phyloP scores from a whole-genome alignment of 306 rosid genomes.

The Oemleria cerasiformis region DNA sequence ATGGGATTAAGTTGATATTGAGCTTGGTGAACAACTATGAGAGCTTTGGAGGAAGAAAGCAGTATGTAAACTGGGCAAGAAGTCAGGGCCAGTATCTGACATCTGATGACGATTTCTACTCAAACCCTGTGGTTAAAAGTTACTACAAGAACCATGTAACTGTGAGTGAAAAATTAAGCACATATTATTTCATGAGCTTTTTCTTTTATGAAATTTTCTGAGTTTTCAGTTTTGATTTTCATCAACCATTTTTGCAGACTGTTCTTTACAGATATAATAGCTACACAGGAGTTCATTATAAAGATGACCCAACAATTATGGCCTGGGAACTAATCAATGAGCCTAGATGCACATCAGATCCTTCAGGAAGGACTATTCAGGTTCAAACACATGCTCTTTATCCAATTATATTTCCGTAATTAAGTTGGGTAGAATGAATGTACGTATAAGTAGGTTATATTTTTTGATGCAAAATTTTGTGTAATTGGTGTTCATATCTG shows the following conservation, averaged over 20 bases:
- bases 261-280: constrained; percentile 69
- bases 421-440: no score
- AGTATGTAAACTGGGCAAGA: constrained; percentile 96
- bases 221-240: constrained; percentile 29
- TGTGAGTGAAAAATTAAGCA: constrained; percentile 32
- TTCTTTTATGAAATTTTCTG: background rate
- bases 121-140: constrained; percentile 63
- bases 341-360: constrained; percentile 90
- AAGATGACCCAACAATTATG: constrained; percentile 88
- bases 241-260: constrained; percentile 42
- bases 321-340: constrained; percentile 98
- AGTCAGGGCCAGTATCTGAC: constrained; percentile 64
- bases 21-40: constrained; percentile 94
- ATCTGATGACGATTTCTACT: constrained; percentile 89
- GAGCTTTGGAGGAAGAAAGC: constrained; percentile 85
- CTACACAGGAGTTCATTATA: constrained; percentile 66
- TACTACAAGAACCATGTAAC: constrained; percentile 78
- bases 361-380: constrained; percentile 89
- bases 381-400: constrained; percentile 28
- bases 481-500: background rate
- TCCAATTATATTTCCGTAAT: background rate
- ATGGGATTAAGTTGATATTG: constrained; percentile 77
- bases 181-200: background rate
- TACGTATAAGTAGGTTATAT: background rate
- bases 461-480: background rate